Base-by-base conservation (phyloP, 306 rosid species). In the Rosa multiflora region DNA sequence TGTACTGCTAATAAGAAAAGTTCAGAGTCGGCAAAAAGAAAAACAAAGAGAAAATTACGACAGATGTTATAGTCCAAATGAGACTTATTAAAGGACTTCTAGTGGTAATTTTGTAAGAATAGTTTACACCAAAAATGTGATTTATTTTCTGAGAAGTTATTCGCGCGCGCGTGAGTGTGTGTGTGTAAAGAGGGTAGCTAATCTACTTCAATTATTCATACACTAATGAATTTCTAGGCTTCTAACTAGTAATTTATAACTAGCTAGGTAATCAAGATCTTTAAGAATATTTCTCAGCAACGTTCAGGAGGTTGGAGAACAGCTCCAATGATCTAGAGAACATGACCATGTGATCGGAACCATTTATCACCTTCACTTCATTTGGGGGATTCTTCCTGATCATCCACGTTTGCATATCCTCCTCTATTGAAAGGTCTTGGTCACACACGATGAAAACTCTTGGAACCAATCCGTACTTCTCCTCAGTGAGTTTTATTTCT, bases 281-380 rank as follows among this genome's bases (percentile, higher is more conserved):
- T 11, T 0, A 83, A 72, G 68, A 78, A 67, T 81, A 79, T 12
- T 59, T 83, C 3, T 79, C 9, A 0, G 76, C 87, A 3, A 90
- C 75, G 44, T 74, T 72, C 6, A 69, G 74, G 76, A 87, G 90
- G 64, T 18, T 14, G 2, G 76, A 80, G 79, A 56, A 81, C 15
- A 88, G 76, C 43, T 74, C 66, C 12, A 42, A 18, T 0, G 92
- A 88, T 56, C 76, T 79, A 2, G 88, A 85, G 52, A 88, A 72
- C 91, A 90, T 87, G 23, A 82, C 73, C 95, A 87, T 90, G 63
- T 88, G 89, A 82, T 87, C 89, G 32, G 88, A 81, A 6, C 11
- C 85, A 18, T 42, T 26, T 26, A 90, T 74, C 35, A 82, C 76
- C 71, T 83, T 83, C 21, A 85, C 83, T 12, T 87, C 82, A 8